phyloP scores from a whole-genome alignment of 805 yeast genomes.

The Priceomyces castillae region DNA sequence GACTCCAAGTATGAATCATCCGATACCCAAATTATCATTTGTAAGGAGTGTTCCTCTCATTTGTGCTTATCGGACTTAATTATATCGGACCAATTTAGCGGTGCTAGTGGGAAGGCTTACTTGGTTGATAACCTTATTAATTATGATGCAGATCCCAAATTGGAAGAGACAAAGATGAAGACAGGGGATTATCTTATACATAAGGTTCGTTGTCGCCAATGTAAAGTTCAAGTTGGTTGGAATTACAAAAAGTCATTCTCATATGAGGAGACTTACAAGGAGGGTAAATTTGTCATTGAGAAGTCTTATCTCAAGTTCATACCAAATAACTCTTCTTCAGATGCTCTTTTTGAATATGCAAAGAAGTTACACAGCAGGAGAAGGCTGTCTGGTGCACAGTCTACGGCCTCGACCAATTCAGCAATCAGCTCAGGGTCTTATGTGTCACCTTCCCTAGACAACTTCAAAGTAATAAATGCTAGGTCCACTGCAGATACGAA shows the following conservation, averaged over 20 bases:
- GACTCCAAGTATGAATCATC: conserved; percentile 33
- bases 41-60: conserved; percentile 41
- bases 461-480: conserved; percentile 13
- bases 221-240: conserved; percentile 39
- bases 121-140: conserved; percentile 41
- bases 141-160: conserved; percentile 21
- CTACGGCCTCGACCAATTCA: conserved; percentile 6
- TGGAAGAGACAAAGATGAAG: conserved; percentile 35
- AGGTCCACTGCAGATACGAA: conserved; percentile 1
- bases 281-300: conserved; percentile 45
- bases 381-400: conserved; percentile 11
- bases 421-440: conserved; percentile 5
- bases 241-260: conserved; percentile 36
- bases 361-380: conserved; percentile 15
- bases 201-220: conserved; percentile 40
- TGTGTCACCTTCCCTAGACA: conserved; percentile 7
- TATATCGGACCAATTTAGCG: conserved; percentile 37
- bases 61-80: conserved; percentile 36
- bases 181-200: conserved; percentile 39
- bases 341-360: conserved; percentile 32
- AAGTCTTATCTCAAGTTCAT: conserved; percentile 32
- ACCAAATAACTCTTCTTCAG: conserved; percentile 33
- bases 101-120: conserved; percentile 41
- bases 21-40: conserved; percentile 38
- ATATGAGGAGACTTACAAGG: conserved; percentile 38